Base-by-base conservation (phyloP, 176 grass and related monocot species). In the Alopecurus myosuroides region DNA sequence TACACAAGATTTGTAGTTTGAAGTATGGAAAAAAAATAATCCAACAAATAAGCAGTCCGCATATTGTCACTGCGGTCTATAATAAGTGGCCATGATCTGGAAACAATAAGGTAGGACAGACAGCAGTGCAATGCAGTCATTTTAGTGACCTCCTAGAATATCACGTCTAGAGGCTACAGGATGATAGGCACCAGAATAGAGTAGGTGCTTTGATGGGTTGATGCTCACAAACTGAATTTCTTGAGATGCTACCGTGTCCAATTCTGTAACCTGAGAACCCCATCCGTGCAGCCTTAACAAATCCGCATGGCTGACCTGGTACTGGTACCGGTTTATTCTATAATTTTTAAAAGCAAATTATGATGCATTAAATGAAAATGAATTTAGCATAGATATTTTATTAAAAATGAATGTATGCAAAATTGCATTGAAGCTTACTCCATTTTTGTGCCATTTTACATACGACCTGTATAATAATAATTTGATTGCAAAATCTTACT, bases 141-240 rank as follows among this genome's bases (percentile, higher is more conserved):
- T 79, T 34, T 82, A 66, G 55, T 37, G 31, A 3, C 25, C 41
- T 48, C 25, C 19, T 36, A 45, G 66, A 8, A 65, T 1, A 41
- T 40, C 74, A 65, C 25, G 65, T 2, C 19, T 29, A 83, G 3
- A 15, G 12, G 35, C 2, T 56, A 78, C 5, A 22, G 8, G 56
- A 15, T 74, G 76, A 62, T n/a, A n/a, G n/a, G n/a, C 75, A 88
- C 36, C 64, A 40, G 36, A 19, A 41, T 22, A 41, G 20, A 71
- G 40, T 64, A 63, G 40, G 15, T 8, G 22, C 65, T 72, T 86
- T 52, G 11, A 82, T 76, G 58, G 70, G 76, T 9, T 34, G 19
- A 82, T 61, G 79, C 72, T 42, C 83, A 86, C 26, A 35, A 83
- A 37, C 29, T 78, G 35, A 63, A 74, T 33, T 55, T 78, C 33